phyloP scores from a whole-genome alignment of 495 filamentous ascomycete species.

The Penicillium argentinense region DNA sequence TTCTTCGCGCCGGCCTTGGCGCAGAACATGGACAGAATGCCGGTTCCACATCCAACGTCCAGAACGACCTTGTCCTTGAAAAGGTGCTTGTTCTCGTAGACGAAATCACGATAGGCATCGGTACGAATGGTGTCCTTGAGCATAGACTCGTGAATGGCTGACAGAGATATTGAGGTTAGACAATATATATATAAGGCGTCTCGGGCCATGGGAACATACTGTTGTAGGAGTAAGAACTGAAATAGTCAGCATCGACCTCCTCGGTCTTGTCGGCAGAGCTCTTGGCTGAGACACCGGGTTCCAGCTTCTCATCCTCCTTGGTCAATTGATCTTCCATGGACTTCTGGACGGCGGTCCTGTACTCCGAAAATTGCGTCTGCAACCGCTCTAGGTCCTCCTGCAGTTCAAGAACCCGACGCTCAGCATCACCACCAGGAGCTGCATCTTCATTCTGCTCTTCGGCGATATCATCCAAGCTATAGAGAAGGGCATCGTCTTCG shows the following conservation, averaged over 20 bases:
- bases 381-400: conserved; percentile 67
- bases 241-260: conserved; percentile 64
- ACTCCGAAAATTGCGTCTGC: conserved; percentile 67
- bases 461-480: conserved; percentile 75
- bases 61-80: conserved; percentile 90
- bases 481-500: conserved; percentile 86
- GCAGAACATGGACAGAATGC: conserved; percentile 93
- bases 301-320: conserved; percentile 42
- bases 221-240: conserved; percentile 77
- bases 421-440: conserved; percentile 34
- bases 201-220: conserved; percentile 39
- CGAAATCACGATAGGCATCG: conserved; percentile 67
- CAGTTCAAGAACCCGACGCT: conserved; percentile 62
- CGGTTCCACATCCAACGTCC: conserved; percentile 91
- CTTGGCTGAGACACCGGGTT: conserved; percentile 15
- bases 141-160: conserved; percentile 91
- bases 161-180: not conserved
- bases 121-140: conserved; percentile 73
- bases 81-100: conserved; percentile 81
- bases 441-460: conserved; percentile 32
- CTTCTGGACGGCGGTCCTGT: conserved; percentile 64
- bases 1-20: conserved; percentile 84
- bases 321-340: conserved; percentile 72
- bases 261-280: conserved; percentile 25
- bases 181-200: not conserved